phyloP scores from a whole-genome alignment of 768 basidiomycete genomes.

The Fomitopsis pulvina region DNA sequence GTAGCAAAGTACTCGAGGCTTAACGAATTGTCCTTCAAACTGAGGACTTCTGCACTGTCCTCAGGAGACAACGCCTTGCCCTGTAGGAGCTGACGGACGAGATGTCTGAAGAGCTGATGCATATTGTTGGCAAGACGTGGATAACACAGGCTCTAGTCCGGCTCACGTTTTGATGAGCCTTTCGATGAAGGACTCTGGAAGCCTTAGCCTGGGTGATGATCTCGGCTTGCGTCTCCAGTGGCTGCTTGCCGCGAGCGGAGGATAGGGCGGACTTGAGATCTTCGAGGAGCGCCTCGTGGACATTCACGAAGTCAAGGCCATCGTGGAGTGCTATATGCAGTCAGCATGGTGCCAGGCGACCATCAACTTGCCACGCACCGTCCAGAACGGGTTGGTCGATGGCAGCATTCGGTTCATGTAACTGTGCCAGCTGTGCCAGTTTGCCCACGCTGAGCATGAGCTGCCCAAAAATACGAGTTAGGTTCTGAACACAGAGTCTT shows the following conservation, averaged over 20 bases:
- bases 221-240: constrained; percentile 64
- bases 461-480: constrained; percentile 32
- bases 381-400: constrained; percentile 49
- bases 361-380: constrained; percentile 31
- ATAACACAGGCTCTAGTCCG: neutral
- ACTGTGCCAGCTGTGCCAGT: constrained; percentile 65
- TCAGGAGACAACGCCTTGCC: constrained; percentile 73
- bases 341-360: neutral
- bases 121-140: neutral
- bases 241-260: constrained; percentile 49
- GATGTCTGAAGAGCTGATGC: constrained; percentile 59
- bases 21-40: constrained; percentile 71
- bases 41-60: constrained; percentile 76
- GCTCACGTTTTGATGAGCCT: constrained; percentile 46
- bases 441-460: constrained; percentile 90
- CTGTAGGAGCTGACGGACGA: constrained; percentile 63
- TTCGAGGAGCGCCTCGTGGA: constrained; percentile 64
- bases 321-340: constrained; percentile 67
- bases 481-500: neutral
- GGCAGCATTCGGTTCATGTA: constrained; percentile 30
- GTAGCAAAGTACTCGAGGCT: constrained; percentile 60
- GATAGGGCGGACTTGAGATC: constrained; percentile 50
- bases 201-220: constrained; percentile 53
- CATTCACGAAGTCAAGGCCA: constrained; percentile 78
- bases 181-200: constrained; percentile 33